Conservation (phyloP, 108 stramenopile genomes). For the Hondaea fermentalgiana region DNA sequence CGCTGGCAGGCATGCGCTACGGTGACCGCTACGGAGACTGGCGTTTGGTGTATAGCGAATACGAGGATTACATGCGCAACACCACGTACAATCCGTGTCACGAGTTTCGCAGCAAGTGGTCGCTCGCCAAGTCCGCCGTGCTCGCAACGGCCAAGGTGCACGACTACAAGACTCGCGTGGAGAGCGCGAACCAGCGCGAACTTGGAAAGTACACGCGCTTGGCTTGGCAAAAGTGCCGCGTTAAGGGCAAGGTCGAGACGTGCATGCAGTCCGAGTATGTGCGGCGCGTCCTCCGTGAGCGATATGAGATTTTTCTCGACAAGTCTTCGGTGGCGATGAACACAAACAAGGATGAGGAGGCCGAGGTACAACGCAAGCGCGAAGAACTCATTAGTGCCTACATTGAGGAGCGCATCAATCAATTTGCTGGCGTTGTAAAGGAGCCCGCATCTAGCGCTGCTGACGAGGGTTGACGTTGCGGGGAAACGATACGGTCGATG, state of each 20-base stretch:
- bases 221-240: constrained; percentile 5
- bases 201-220: not conserved
- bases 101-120: constrained; percentile 16
- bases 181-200: not conserved
- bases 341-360: not conserved
- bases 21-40: not conserved
- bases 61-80: constrained; percentile 3
- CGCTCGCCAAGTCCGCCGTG: not conserved
- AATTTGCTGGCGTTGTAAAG: not conserved
- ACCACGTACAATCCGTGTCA: not conserved
- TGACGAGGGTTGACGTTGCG: too few relatives aligned
- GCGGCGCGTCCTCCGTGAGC: not conserved
- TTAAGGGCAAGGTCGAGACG: not conserved
- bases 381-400: not conserved
- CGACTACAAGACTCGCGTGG: constrained; percentile 12
- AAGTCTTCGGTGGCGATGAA: not conserved
- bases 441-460: not conserved
- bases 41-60: not conserved
- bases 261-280: constrained; percentile 1
- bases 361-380: not conserved
- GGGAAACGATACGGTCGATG: too few relatives aligned
- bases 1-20: not conserved
- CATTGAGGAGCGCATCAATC: not conserved
- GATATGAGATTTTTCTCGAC: not conserved
- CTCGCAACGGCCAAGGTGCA: not conserved